Evolutionary conservation across 2,329 filamentous ascomycete genomes (phyloP), one percentile per base, ranked within the genome.

Genomic region (Geoglossum cookeanum): DNA sequence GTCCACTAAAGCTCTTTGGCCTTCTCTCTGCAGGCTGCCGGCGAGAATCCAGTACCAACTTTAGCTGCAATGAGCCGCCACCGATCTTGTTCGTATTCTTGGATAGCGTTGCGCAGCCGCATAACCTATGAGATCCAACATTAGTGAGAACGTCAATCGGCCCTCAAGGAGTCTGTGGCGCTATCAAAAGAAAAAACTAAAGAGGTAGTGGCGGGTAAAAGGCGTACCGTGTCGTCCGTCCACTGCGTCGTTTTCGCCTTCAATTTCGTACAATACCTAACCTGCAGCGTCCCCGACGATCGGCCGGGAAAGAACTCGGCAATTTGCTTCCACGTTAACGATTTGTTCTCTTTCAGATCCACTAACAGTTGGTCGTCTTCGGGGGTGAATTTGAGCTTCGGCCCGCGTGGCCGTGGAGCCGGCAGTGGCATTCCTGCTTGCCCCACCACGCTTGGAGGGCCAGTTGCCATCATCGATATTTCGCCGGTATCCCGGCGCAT

Each of bases 241-340:
- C 90, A 96, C 65, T 88, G 81, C 11, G 87, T 94, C 44, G 86
- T 90, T 74, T 95, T 95, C 13, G 88, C 89, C 72, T 94, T 95
- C 56, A 95, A 74, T 71, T 94, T 95, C 48, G 89, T 95, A 68
- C 90, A 96, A 68, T 96, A 96, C 39, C 90, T 83, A 57, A 96
- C 90, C 69, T 96, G 90, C 60, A 96, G 72, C 33, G 90, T 95
- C 17, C 90, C 90, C 51, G 87, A 94, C 59, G 87, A 92, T 58
- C 90, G 78, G 1, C 89, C 90, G 0, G 90, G 90, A 64, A 96
- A 96, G 71, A 95, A 95, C 66, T 95, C 90, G 58, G 89, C 87
- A 65, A 96, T 96, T 74, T 96, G 90, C 71, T 94, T 95, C 90
- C 90, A 96, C 3, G 90, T 94, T 67, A 96, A 75, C 66, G 87